Evolutionary conservation across 2,329 filamentous ascomycete genomes (phyloP), one percentile per base, ranked within the genome.

Genomic region (Lasiodiplodia theobromae): DNA sequence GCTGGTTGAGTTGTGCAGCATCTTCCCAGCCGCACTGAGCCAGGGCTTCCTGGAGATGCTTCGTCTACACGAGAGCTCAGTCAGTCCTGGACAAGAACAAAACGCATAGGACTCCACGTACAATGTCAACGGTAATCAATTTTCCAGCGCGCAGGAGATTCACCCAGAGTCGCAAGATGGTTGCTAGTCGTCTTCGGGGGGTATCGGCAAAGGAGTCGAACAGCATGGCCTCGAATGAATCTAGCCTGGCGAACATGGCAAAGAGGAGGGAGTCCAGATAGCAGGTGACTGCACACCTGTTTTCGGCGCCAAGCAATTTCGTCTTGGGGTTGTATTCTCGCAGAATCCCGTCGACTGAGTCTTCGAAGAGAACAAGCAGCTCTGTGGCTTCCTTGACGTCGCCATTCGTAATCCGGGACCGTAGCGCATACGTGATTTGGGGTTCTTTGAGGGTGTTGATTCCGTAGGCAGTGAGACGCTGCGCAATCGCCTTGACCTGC

Each of bases 261-360:
- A 97, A 98, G 1, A 99, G 86, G 25, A 98, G 82, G 0, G 95
- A 87, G 78, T 98, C 96, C 18, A 98, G 84, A 77, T 96, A 98
- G 82, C 96, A 99, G n/a, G 95, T 98, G 44, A 97, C 93, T 58
- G 88, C 88, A 54, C 91, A 86, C 58, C 94, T 86, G 76, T 99
- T 99, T 73, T 93, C 91, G 14, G 96, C 95, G 7, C 96, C 96
- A 4, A 93, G 82, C 83, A 98, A 89, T 68, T 87, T 86, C 8
- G 91, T 85, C 66, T 86, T 85, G 10, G 93, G 88, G 67, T 93
- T 86, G 81, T 93, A 97, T 18, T 89, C 87, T 71, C 89, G 85
- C 71, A 98, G 87, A 51, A 92, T 88, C 18, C 95, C 94, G 37
- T 93, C 88, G 49, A 93, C 89, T 0, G 95, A 92, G 73, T 94